These are phyloP conservation scores for Candolleomyces efflorescens DNA, from an alignment of 768 basidiomycete species.

Conservation along the genomic window DNA sequence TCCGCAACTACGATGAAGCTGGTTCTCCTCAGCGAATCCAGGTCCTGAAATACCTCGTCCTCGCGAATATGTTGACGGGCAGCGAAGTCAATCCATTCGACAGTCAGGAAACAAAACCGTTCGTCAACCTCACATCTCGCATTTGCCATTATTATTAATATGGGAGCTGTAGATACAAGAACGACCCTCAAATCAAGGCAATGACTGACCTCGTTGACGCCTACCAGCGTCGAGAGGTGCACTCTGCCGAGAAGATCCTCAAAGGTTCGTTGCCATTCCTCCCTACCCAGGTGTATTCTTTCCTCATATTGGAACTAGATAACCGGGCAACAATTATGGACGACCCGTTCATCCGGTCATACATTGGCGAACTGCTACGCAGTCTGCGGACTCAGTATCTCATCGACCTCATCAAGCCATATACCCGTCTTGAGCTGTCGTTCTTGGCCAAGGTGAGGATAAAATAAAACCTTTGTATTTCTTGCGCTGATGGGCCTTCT, in stretches of 20 bases:
- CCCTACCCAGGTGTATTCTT: neutral
- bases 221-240: slow-evolving; percentile 94
- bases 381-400: slow-evolving; percentile 95
- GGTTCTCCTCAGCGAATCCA: slow-evolving; percentile 96
- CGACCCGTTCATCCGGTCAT: slow-evolving; percentile 89
- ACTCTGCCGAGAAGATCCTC: slow-evolving; percentile 94
- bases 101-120: slow-evolving; percentile 99
- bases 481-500: neutral
- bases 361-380: slow-evolving; percentile 93
- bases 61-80: slow-evolving; percentile 97
- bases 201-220: slow-evolving; percentile 98
- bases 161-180: slow-evolving; percentile 71
- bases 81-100: slow-evolving; percentile 99
- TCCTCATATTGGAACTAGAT: slow-evolving; percentile 40
- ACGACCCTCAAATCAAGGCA: slow-evolving; percentile 92
- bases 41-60: slow-evolving; percentile 95
- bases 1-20: slow-evolving; percentile 97
- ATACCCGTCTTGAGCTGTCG: slow-evolving; percentile 87
- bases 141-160: neutral
- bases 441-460: slow-evolving; percentile 82
- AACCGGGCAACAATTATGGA: slow-evolving; percentile 96
- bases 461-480: neutral
- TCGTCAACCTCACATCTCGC: slow-evolving; percentile 19
- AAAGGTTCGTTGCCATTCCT: slow-evolving; percentile 47
- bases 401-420: slow-evolving; percentile 97